phyloP scores from a whole-genome alignment of 257 asterid species.

The Thymus mandschuricus region DNA sequence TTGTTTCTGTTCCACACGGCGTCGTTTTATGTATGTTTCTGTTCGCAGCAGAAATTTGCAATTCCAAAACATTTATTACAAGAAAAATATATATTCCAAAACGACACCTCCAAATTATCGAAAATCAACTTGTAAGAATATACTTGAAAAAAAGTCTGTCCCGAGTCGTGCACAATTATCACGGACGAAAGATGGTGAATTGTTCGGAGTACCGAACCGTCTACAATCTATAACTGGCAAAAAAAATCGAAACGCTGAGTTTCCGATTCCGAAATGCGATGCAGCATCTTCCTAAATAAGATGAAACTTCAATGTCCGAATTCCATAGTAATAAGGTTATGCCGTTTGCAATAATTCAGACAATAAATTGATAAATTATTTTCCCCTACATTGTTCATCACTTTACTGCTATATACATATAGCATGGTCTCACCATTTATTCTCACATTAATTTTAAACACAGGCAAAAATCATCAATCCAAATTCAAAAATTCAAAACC shows the following conservation, averaged over 20 bases:
- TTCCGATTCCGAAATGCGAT: background rate
- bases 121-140: background rate
- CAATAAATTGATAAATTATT: background rate
- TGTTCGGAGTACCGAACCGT: no score
- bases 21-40: background rate
- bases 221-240: no score
- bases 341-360: conserved; percentile 8
- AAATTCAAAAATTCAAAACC: background rate
- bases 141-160: no score
- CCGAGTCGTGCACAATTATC: no score
- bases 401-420: no score
- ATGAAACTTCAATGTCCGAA: background rate
- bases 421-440: background rate
- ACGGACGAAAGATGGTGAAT: no score
- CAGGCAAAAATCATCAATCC: background rate
- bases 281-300: background rate
- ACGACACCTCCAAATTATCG: background rate
- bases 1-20: background rate
- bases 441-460: background rate
- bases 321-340: background rate
- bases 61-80: background rate
- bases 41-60: background rate
- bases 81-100: conserved; percentile 18
- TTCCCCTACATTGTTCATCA: background rate
- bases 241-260: no score